Base-by-base conservation (phyloP, 441 rosid species). In the Gossypium lobatum region DNA sequence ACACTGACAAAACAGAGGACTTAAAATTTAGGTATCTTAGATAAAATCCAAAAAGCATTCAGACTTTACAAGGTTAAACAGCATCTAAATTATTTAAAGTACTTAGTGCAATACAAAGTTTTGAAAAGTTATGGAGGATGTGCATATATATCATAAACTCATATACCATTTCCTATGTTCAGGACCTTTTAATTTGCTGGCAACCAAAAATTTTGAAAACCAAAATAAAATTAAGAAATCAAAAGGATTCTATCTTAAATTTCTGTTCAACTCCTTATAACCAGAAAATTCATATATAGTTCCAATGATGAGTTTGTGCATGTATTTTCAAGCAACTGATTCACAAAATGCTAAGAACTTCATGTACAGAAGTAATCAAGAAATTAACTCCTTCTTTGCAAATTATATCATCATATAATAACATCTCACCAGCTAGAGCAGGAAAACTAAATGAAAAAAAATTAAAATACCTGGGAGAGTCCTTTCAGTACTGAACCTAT, bases 401-500 rank as follows among this genome's bases (percentile, higher is more conserved):
- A 67, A 68, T 26, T 50, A 50, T 18, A 64, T 39, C 69, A 45
- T 31, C 26, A 75, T 53, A 66, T 39, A 66, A 10, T 39, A 13
- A 55, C 23, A 45, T 50, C 53, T 54, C 5, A 11, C 17, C 23
- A 59, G 18, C 39, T 6, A 25, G 48, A 39, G 26, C 65, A 45
- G 17, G 42, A 63, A 55, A 55, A 31, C 25, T 34, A 69, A 31
- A 11, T 4, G 18, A 46, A 25, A 23, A 75, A n/a, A 28, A 31
- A 7, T 16, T 23, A 21, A 52, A 46, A 16, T 42, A 93, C 99
- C 96, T 93, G 97, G 77, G 88, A 77, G 53, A 95, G 87, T 73
- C 95, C 96, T 85, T 95, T 95, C 65, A 92, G 88, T 76, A 93
- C 66, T 59, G 91, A 84, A 67, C 99, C 97, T 45, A 88, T 86